Evolutionary conservation across 192 early-diverging fungal genomes (phyloP), one percentile per base, ranked within the genome.

Genomic region (Spinellus fusiger): DNA sequence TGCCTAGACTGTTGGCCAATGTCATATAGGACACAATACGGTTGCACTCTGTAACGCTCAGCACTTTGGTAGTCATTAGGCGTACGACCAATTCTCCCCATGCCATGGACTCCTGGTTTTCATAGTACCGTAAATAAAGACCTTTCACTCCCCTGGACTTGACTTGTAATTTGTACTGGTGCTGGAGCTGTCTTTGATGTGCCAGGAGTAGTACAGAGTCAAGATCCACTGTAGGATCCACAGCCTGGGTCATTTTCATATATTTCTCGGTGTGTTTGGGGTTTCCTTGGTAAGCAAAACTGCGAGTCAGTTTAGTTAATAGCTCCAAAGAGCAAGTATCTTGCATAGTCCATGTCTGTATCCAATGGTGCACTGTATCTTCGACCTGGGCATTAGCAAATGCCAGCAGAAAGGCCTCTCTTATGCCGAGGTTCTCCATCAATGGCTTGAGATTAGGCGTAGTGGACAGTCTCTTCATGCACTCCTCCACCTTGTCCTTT

Each of bases 1-100:
- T 46, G 56, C 66, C 63, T 9, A 74, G 59, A 26, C 59, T 59
- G 25, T 74, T 69, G 37, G 66, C 72, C 22, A 62, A 25, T 12
- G 59, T 61, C 4, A 61, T 26, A 32, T 65, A 74, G 40, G 65
- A 66, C 4, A 74, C 29, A 13, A 65, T 56, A 49, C 56, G 49
- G 35, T 65, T 71, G 34, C 58, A 54, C 5, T 60, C 51, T 2
- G 38, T 56, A 28, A 61, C 35, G 32, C 65, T 59, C 22, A 61
- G 58, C 53, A 26, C 47, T 44, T 47, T 37, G 9, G n/a, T 28
- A 26, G n/a, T 65, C 49, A 15, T 58, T 26, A 55, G 25, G 13
- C 35, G 34, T 4, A 48, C 51, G n/a, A 46, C 64, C 13, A 64
- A 49, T 23, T 60, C 32, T 4, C 26, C 37, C 58, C 69, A 65